A percentile compares a stretch with the other conserved stretches of the same genome.
phyloP scores from a whole-genome alignment of 148 eudicot genomes.

The Fagopyrum homotropicum region DNA sequence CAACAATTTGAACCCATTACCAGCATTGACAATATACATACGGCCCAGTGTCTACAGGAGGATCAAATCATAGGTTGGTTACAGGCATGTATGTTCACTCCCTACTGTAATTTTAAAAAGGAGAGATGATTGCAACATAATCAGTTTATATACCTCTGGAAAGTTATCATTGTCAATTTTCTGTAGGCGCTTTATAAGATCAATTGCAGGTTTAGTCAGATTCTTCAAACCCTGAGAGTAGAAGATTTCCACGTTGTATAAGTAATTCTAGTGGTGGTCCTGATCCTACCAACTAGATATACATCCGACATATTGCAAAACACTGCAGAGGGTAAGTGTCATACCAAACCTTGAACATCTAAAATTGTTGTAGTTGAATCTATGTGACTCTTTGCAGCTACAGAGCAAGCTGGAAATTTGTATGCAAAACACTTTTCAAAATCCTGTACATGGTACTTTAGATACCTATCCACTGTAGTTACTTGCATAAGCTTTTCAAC shows the following conservation, averaged over 20 bases:
- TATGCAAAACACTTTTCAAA: conserved; percentile 57
- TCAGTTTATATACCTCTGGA: conserved; percentile 55
- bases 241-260: background rate
- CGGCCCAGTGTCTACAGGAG: conserved; percentile 52
- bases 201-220: conserved; percentile 62
- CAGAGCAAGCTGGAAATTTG: conserved; percentile 86
- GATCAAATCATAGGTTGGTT: background rate
- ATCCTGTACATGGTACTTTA: conserved; percentile 72
- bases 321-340: conserved; percentile 10
- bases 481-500: conserved; percentile 64
- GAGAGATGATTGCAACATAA: background rate
- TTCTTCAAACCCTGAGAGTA: conserved; percentile 62
- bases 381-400: conserved; percentile 70
- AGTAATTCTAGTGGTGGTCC: background rate
- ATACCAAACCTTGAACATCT: conserved; percentile 92
- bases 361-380: conserved; percentile 75
- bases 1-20: conserved; percentile 60
- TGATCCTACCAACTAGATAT: background rate
- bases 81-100: conserved; percentile 4
- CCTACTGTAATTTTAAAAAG: background rate
- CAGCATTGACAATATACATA: conserved; percentile 85
- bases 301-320: background rate
- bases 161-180: conserved; percentile 78
- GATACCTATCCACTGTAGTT: conserved; percentile 70
- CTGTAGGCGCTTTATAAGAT: conserved; percentile 59